These are phyloP conservation scores for Rhodotorula toruloides DNA, from an alignment of 768 basidiomycete species.

Conservation along the genomic window DNA sequence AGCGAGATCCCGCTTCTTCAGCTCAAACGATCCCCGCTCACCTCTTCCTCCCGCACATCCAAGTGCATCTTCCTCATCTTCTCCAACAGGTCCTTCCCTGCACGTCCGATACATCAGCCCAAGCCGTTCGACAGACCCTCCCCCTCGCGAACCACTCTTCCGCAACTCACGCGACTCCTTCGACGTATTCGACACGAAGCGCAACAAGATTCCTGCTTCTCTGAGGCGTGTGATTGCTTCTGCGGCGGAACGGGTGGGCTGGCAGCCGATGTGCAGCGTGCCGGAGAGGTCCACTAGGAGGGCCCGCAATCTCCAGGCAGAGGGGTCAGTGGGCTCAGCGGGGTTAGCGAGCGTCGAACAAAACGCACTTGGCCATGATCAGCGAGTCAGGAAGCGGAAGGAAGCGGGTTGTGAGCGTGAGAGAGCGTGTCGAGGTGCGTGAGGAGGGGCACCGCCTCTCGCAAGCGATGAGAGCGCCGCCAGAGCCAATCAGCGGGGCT, in stretches of 20 bases:
- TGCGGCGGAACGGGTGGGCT: slow-evolving; percentile 54
- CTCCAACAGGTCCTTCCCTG: slow-evolving; percentile 45
- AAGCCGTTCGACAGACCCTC: too few species aligned
- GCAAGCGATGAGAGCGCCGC: too few species aligned
- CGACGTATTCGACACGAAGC: slow-evolving; percentile 64
- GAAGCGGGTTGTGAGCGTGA: too few species aligned
- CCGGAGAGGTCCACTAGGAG: slow-evolving; percentile 60
- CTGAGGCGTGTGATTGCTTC: slow-evolving; percentile 50
- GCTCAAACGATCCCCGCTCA: too few species aligned
- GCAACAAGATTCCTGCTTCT: slow-evolving; percentile 46
- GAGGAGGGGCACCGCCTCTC: too few species aligned
- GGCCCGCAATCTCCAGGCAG: slow-evolving; percentile 5
- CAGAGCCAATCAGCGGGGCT: too few species aligned
- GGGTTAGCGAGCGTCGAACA: neutral
- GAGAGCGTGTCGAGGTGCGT: too few species aligned
- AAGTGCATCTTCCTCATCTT: slow-evolving; percentile 56
- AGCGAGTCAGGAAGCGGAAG: too few species aligned
- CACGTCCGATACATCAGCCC: neutral
- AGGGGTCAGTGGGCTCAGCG: neutral
- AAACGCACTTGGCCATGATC: too few species aligned
- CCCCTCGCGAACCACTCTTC: too few species aligned
- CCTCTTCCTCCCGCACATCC: slow-evolving; percentile 50
- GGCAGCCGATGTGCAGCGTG: slow-evolving; percentile 57
- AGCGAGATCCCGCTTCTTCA: too few species aligned
- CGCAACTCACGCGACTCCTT: slow-evolving; percentile 54